Evolutionary conservation across 148 eudicot species (phyloP), one percentile per base, ranked within the genome.

Genomic region (Rhododendron mucronatum): DNA sequence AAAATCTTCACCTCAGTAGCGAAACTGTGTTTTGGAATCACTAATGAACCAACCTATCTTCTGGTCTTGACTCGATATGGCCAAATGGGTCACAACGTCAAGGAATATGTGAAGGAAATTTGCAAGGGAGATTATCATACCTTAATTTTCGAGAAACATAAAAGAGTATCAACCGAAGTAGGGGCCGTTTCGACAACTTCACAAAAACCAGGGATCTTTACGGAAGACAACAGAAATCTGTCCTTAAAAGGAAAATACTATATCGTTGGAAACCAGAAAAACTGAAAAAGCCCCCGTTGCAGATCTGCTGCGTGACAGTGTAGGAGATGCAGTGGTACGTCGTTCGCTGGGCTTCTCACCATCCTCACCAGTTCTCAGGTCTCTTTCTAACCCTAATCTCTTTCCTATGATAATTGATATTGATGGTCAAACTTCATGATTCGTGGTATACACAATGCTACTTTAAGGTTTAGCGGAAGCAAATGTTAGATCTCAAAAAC

Each of bases 331-430:
- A 92, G 93, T 92, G 95, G 95, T 93, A 92, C 82, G 92, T 91
- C 65, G 94, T 93, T 93, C 3, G 94, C 94, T 80, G 93, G 91
- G 86, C 93, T 93, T 83, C 95, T 93, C 89, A 92, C 95, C 69
- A 59, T 92, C 51, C 93, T 93, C 80, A 93, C 95, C 51, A 93
- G 94, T 77, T 93, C 95, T 79, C 95, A 93, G 95, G 95, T 93
- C 65, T 16, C 15, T 21, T 44, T 44, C 61, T 84, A 84, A 53
- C 65, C 83, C 83, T 80, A 50, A 80, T 50, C 44, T 53, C 51
- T 53, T 26, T 26, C 37, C 12, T 50, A 23, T 21, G 53, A 23
- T 44, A 80, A 41, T 28, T 47, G 57, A 14, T 53, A 15, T 1
- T 57, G 55, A 13, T 47, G n/a, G n/a, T 78, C 16, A 15, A 28